phyloP scores from a whole-genome alignment of 2,329 filamentous ascomycete species.

The Thelonectria blattea region DNA sequence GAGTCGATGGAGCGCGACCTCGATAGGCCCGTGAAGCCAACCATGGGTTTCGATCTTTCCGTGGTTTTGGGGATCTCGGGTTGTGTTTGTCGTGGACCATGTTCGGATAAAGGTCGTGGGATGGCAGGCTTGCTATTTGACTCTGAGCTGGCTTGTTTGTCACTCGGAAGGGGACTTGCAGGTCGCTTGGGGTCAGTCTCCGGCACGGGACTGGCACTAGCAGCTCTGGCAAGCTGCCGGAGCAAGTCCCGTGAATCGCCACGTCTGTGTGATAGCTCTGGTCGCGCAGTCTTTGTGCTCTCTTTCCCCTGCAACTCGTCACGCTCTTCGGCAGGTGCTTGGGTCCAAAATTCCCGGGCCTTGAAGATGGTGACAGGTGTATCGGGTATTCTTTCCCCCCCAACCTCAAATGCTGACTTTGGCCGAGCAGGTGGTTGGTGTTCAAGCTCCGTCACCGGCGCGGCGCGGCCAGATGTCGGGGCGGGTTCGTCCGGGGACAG shows the following conservation, averaged over 20 bases:
- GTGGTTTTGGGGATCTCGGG: slow-evolving; percentile 30
- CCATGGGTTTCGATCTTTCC: slow-evolving; percentile 45
- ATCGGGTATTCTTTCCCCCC: slow-evolving; percentile 45
- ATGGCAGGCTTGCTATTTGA: slow-evolving; percentile 27
- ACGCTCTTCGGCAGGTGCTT: slow-evolving; percentile 11
- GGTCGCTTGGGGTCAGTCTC: slow-evolving; percentile 34
- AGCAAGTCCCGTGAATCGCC: slow-evolving; percentile 57
- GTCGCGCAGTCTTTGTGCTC: slow-evolving; percentile 25
- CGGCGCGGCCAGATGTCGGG: slow-evolving; percentile 37
- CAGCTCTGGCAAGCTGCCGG: slow-evolving; percentile 54
- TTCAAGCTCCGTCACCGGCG: slow-evolving; percentile 27
- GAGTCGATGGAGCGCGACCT: slow-evolving; percentile 55
- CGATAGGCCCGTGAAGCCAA: slow-evolving; percentile 54
- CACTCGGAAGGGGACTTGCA: slow-evolving; percentile 13
- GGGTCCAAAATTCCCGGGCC: slow-evolving; percentile 25
- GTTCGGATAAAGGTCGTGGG: slow-evolving; percentile 27
- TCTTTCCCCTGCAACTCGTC: slow-evolving; percentile 7
- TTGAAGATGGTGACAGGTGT: slow-evolving; percentile 51
- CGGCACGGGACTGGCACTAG: slow-evolving; percentile 52
- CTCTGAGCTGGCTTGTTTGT: not conserved
- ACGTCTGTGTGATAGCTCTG: slow-evolving; percentile 29
- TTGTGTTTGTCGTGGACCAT: slow-evolving; percentile 21
- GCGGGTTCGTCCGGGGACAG: slow-evolving; percentile 49
- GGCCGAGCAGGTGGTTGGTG: slow-evolving; percentile 16
- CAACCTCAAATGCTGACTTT: slow-evolving; percentile 36